Base-by-base conservation (phyloP, 1,139 yeast genomes). In the Saccharomyces hybrid region DNA sequence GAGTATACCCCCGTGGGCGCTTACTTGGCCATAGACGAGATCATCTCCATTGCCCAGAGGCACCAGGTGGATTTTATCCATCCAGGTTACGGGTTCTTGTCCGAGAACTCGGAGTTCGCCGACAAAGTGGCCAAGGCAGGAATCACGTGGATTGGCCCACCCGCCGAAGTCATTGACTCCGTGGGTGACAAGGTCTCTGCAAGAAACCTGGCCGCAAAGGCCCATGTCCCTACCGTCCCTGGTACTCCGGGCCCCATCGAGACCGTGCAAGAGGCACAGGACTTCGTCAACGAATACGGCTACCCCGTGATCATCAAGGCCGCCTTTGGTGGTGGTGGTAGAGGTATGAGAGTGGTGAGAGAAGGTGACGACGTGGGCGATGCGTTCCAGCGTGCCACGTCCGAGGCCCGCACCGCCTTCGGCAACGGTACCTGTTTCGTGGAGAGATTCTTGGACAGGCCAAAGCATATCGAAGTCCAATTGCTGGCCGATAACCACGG, bases 241-340 rank as follows among this genome's bases (percentile, higher is more conserved):
- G 99, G 99, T 69, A 89, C 98, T 21, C 95, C 95, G 8, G 98
- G 98, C 41, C 97, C 99, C 61, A 89, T 93, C 71, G 93, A 84
- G 55, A 67, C 79, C 26, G 85, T 85, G 32, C 84, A 78, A 51
- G 88, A 90, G 64, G 98, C 98, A 19, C 68, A 74, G 59, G 81
- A 71, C n/a, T 91, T 91, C 69, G 97, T 90, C 44, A 81, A 76
- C 48, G 68, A 88, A 72, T 79, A 91, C 72, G 98, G 99, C 29
- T 90, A 71, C 75, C 99, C 99, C 7, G 97, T 91, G 51, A 93
- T 91, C 73, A 90, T 91, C 74, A 91, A 91, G 75, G 99, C 99
- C 49, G 98, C 98, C 51, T 91, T 88, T 70, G 99, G 99, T 72
- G 98, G 98, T 75, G 99, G 99, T 78, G 99, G 99, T 68, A 85